These are phyloP conservation scores for Imleria badia DNA, from an alignment of 768 basidiomycete genomes.

Conservation along the genomic window DNA sequence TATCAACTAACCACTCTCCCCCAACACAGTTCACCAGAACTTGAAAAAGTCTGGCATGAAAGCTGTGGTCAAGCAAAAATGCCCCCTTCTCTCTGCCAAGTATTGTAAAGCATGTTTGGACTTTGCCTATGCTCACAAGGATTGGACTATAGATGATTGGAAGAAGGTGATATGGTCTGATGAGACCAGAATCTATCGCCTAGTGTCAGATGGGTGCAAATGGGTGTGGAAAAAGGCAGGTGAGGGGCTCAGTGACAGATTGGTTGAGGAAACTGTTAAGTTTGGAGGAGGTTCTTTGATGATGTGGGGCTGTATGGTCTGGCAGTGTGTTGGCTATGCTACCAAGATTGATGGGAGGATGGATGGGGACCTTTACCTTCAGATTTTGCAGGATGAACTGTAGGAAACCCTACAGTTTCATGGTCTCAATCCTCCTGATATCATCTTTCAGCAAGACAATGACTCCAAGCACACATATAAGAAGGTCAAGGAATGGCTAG, in stretches of 20 bases:
- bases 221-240: background rate
- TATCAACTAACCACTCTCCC: too few relatives aligned
- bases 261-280: background rate
- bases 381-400: background rate
- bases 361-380: background rate
- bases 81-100: background rate
- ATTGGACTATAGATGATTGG: background rate
- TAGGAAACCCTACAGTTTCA: background rate
- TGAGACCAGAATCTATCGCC: background rate
- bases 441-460: background rate
- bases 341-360: background rate
- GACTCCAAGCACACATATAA: background rate
- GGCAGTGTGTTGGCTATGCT: background rate
- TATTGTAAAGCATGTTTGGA: background rate
- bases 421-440: background rate
- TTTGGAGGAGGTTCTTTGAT: too few relatives aligned
- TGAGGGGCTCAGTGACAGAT: background rate
- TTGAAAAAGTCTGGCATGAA: background rate
- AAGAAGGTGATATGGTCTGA: background rate
- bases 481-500: background rate
- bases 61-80: background rate
- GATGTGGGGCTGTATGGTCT: background rate
- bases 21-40: background rate
- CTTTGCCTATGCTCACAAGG: background rate
- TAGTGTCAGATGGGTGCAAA: background rate